Evolutionary conservation across 2,329 filamentous ascomycete genomes (phyloP), one percentile per base, ranked within the genome.

Genomic region (Cryphonectria naterciae): DNA sequence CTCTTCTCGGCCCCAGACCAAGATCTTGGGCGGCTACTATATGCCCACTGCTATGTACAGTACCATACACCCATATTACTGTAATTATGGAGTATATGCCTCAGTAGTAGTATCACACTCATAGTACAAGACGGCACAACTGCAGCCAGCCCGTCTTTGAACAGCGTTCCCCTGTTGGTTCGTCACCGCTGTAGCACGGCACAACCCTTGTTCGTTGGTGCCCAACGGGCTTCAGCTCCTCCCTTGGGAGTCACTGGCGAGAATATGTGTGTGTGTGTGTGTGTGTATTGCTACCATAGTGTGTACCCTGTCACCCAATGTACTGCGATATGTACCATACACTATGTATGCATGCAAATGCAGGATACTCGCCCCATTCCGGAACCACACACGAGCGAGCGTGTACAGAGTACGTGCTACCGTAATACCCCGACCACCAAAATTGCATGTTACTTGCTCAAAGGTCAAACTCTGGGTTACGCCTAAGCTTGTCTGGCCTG

Each of bases 91-190:
- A 43, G 43, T 37, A 46, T 52, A 63, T 58, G 41, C 52, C 28
- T 22, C 63, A 62, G 58, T 58, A 28, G 35, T 58, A 54, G 49
- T 65, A 43, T 56, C 41, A 49, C 32, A 67, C 39, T 32, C 32
- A 32, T 32, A 32, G 4, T 4, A 11, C 39, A 39, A 69, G 49
- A 43, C 65, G 41, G 60, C 41, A 39, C 46, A 52, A 58, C 68
- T 66, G 68, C 54, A 70, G 39, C 65, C 22, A 64, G 22, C 56
- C 66, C 66, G 62, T 71, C 6, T 65, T 54, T 60, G 68, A 68
- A 61, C 71, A 67, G 63, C 63, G 67, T 62, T 72, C 66, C 71
- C 71, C 71, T 71, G 71, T 71, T 71, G 71, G 69, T 58, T 72
- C 71, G 69, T 37, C 41, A 60, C 69, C 49, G 58, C 54, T 39